phyloP scores from a whole-genome alignment of 148 eudicot species.

The Salicornia ramosissima region DNA sequence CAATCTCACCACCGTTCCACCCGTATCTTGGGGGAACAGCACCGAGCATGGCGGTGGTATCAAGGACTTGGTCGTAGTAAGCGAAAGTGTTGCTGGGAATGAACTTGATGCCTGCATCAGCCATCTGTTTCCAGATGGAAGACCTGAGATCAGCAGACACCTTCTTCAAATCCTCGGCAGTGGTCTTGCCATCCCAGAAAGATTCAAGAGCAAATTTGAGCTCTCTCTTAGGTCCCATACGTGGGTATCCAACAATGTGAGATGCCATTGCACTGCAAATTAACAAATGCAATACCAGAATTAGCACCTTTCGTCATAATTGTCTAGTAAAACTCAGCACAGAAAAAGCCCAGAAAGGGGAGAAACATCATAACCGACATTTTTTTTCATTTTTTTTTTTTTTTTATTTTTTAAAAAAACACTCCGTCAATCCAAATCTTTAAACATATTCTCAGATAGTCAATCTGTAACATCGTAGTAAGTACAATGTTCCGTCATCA shows the following conservation, averaged over 20 bases:
- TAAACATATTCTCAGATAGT: not conserved
- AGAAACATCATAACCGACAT: not conserved
- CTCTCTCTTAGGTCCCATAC: slow-evolving; percentile 94
- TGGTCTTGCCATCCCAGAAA: slow-evolving; percentile 84
- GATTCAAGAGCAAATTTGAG: slow-evolving; percentile 84
- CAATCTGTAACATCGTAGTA: too few species aligned
- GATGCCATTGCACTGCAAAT: slow-evolving; percentile 70
- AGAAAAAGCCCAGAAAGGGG: not conserved
- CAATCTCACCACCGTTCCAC: slow-evolving; percentile 76
- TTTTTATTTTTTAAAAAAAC: too few species aligned
- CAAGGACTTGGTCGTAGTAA: slow-evolving; percentile 76
- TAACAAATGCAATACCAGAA: not conserved
- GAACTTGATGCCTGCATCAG: slow-evolving; percentile 69
- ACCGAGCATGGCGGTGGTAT: slow-evolving; percentile 84
- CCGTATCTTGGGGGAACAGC: slow-evolving; percentile 77
- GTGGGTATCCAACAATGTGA: slow-evolving; percentile 95
- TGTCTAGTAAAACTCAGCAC: too few species aligned
- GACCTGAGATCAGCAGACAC: slow-evolving; percentile 65
- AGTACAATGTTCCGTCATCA: too few species aligned
- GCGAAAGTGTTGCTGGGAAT: slow-evolving; percentile 89
- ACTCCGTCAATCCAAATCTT: not conserved
- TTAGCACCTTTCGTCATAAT: slow-evolving; percentile 6
- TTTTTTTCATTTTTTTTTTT: not conserved
- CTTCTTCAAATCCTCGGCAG: slow-evolving; percentile 73
- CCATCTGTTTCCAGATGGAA: slow-evolving; percentile 90